Base-by-base conservation (phyloP, 257 asterid species). In the Ligustrum vulgare region DNA sequence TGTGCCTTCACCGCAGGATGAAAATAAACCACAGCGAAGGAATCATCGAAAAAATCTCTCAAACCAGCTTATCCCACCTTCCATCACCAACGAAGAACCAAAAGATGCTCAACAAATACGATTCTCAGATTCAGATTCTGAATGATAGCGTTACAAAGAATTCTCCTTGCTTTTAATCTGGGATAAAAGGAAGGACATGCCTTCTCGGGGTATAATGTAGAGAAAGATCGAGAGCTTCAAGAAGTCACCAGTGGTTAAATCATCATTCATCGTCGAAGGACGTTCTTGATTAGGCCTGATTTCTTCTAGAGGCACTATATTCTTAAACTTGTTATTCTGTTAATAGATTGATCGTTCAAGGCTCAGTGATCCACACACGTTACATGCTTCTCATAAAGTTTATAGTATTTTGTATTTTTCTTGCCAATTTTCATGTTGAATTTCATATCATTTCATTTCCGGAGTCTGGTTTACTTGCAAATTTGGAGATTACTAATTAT, bases 111-210 rank as follows among this genome's bases (percentile, higher is more conserved):
- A 79, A 1, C 91, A 94, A 82, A 67, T 88, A 72, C 70, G 78
- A 18, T 83, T 92, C 75, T 83, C 97, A 0, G 97, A 85, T 45
- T 89, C 97, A 18, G 98, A 93, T 68, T 84, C 94, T 15, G 91
- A 92, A 67, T 83, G 86, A 71, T 54, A 72, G 76, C 65, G 54
- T 75, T 22, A 23, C 20, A 58, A 43, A 5, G 22, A 45, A 7
- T 10, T 13, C 13, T 64, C 31, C 60, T 45, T 6, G 28, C 60
- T 62, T 33, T 60, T 34, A 2, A 51, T 41, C 67, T 8, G 31
- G 58, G 68, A 2, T 68, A 22, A 16, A 47, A 51, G 69, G 43
- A 75, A 58, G 68, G 32, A 31, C 13, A 33, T 36, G 10, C 31
- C 60, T 51, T 60, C 35, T 54, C 15, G 16, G 64, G 63, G 64